These are phyloP conservation scores for Phytopythium vexans DNA, from an alignment of 352 stramenopile species.

Conservation along the genomic window DNA sequence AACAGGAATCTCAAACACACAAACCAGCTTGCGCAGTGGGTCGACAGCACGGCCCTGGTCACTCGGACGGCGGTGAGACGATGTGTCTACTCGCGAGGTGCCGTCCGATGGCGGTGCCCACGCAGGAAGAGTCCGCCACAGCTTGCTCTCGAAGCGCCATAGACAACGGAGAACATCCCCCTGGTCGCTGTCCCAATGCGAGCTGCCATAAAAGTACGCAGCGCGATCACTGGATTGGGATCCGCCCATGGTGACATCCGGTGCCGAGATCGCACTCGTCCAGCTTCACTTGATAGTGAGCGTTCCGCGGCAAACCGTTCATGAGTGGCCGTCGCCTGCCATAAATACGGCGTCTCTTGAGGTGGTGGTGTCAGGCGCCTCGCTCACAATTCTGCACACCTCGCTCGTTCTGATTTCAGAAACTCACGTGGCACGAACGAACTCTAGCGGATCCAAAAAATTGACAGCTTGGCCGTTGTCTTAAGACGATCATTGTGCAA, in stretches of 20 bases:
- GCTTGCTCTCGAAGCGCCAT: conserved; percentile 3
- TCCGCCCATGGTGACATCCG: background rate
- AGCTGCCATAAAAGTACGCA: background rate
- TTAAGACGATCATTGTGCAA: too few species aligned
- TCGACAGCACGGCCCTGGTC: background rate
- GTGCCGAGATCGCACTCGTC: background rate
- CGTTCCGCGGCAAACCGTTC: conserved; percentile 1
- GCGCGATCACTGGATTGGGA: conserved; percentile 1
- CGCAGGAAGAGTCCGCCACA: background rate
- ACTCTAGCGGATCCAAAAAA: too few species aligned
- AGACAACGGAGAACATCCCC: conserved; percentile 1
- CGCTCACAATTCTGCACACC: too few species aligned
- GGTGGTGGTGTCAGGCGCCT: too few species aligned
- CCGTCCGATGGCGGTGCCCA: background rate
- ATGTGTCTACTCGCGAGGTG: background rate
- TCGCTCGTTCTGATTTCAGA: too few species aligned
- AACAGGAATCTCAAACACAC: background rate
- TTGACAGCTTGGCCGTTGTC: too few species aligned
- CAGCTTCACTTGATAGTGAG: background rate
- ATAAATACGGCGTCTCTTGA: too few species aligned
- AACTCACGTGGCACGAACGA: too few species aligned
- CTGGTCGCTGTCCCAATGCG: conserved; percentile 3
- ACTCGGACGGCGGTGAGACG: too few species aligned
- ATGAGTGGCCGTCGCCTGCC: conserved; percentile 1
- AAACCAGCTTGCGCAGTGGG: conserved; percentile 20